Percentiles rank a stretch among this genome's conserved stretches.
Conservation (phyloP, 441 rosid species). For the Jatropha multifida region DNA sequence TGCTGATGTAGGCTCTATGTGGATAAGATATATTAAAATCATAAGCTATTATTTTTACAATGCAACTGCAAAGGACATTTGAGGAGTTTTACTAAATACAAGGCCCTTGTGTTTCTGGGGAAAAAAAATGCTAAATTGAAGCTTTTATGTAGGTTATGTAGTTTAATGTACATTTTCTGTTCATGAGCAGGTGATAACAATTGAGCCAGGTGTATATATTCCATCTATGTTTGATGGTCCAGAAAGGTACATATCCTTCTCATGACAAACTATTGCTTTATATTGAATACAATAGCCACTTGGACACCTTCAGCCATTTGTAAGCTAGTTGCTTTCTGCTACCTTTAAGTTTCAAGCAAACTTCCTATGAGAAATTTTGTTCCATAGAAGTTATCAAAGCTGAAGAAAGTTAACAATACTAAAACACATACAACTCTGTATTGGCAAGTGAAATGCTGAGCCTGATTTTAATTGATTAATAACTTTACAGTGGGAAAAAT, state of each 20-base stretch:
- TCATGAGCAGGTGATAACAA: constrained; percentile 76
- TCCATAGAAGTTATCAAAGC: neutral
- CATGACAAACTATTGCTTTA: neutral
- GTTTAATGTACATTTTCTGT: neutral
- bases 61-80: neutral
- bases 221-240: constrained; percentile 59
- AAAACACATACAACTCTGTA: neutral
- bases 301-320: neutral
- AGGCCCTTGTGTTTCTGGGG: neutral
- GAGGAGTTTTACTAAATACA: neutral
- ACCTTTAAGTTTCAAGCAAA: neutral
- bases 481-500: neutral
- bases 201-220: constrained; percentile 94
- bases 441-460: neutral
- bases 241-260: constrained; percentile 50
- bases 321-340: constrained; percentile 1
- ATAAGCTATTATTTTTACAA: neutral
- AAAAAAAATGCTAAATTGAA: neutral
- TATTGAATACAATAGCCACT: neutral
- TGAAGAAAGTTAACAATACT: neutral
- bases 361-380: neutral
- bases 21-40: neutral
- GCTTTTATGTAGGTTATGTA: neutral
- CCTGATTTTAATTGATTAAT: neutral
- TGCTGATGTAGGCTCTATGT: neutral